Conservation (phyloP, 2,329 filamentous ascomycete species). For the Epichloe sylvatica region DNA sequence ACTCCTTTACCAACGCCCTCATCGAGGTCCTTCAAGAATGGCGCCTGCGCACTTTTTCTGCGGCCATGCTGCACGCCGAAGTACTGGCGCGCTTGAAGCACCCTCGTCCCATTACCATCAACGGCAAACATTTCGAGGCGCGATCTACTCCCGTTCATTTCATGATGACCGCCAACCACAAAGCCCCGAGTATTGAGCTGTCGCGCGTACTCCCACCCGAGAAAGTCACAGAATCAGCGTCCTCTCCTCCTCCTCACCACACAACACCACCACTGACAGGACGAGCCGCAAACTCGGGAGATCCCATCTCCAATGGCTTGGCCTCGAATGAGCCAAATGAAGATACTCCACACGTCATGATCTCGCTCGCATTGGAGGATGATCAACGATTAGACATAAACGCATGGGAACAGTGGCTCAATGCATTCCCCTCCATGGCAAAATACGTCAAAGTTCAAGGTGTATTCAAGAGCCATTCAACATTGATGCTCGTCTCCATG, state of each 20-base stretch:
- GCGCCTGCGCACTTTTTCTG: slow-evolving; percentile 40
- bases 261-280: slow-evolving; percentile 12
- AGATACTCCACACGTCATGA: slow-evolving; percentile 45
- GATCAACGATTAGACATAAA: slow-evolving; percentile 42
- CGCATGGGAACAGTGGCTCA: slow-evolving; percentile 45
- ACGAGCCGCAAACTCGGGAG: slow-evolving; percentile 13
- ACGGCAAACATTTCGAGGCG: slow-evolving; percentile 43
- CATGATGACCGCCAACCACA: slow-evolving; percentile 49
- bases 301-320: slow-evolving; percentile 13
- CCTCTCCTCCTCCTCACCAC: slow-evolving; percentile 8
- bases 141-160: slow-evolving; percentile 47
- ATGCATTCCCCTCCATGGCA: slow-evolving; percentile 40
- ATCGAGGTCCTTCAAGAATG: slow-evolving; percentile 47
- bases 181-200: slow-evolving; percentile 43
- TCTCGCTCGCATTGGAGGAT: slow-evolving; percentile 44
- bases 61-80: slow-evolving; percentile 47
- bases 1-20: slow-evolving; percentile 44
- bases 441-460: slow-evolving; percentile 48
- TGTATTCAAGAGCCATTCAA: slow-evolving; percentile 48
- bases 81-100: slow-evolving; percentile 46
- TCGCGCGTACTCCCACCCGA: slow-evolving; percentile 21
- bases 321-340: slow-evolving; percentile 34
- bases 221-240: slow-evolving; percentile 12
- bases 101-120: slow-evolving; percentile 41
- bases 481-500: slow-evolving; percentile 41